Percentiles rank a stretch among this genome's conserved stretches.
Evolutionary conservation across 139 green algal species (phyloP).

Genomic region (Chlorella sp.): DNA sequence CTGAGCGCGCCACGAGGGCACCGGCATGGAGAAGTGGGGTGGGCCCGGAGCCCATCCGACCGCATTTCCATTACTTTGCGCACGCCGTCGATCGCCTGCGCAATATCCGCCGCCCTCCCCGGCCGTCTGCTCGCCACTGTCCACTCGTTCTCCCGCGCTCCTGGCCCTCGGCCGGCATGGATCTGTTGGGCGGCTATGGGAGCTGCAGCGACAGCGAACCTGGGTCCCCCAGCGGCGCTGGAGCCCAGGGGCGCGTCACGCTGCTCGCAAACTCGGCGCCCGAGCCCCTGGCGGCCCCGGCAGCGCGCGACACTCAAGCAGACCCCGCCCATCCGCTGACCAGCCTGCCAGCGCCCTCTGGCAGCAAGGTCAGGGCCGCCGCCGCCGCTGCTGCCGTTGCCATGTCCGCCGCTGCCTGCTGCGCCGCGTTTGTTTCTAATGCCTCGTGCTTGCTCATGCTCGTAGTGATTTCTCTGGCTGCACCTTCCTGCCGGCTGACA

Average conservation of each 20-base stretch:
- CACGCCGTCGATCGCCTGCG: no score
- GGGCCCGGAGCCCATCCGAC: no score
- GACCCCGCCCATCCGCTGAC: not conserved
- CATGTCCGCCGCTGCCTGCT: not conserved
- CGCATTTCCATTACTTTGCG: no score
- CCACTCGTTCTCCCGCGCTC: no score
- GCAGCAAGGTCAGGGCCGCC: not conserved
- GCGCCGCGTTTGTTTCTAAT: not conserved
- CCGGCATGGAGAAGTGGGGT: no score
- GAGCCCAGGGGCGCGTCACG: not conserved
- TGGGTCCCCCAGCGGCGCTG: not conserved
- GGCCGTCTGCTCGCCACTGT: no score
- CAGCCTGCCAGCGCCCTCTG: conserved; percentile 15
- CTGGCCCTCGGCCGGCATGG: not conserved
- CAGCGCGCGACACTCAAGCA: not conserved
- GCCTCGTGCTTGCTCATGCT: not conserved
- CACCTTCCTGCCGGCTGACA: not conserved
- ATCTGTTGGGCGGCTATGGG: conserved; percentile 10
- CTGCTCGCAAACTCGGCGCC: not conserved
- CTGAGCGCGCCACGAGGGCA: no score
- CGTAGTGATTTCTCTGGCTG: not conserved
- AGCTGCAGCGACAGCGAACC: conserved; percentile 6
- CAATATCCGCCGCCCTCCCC: no score
- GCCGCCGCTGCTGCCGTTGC: not conserved
- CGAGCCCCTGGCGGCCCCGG: not conserved